A percentile compares a stretch with the other conserved stretches of the same genome.
phyloP scores from a whole-genome alignment of 202 grass and related monocot species.

The Carex arenaria region DNA sequence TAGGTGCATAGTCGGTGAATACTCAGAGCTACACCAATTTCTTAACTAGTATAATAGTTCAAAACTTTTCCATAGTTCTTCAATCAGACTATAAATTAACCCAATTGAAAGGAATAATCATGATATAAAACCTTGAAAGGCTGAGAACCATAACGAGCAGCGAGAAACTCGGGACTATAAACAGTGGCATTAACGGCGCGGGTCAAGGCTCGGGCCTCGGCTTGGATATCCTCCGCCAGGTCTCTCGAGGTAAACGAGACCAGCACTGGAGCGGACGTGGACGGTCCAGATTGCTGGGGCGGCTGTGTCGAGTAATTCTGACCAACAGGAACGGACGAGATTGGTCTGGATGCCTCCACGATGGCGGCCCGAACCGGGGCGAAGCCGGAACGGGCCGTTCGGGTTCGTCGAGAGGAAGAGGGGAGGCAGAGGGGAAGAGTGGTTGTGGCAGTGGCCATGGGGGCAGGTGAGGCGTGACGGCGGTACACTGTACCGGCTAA shows the following conservation, averaged over 20 bases:
- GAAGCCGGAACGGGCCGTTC: neutral
- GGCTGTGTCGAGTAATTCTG: slow-evolving; percentile 23
- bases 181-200: slow-evolving; percentile 67
- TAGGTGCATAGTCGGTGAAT: neutral
- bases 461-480: neutral
- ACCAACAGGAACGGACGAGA: slow-evolving; percentile 31
- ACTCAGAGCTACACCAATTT: neutral
- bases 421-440: slow-evolving; percentile 28
- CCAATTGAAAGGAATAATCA: neutral
- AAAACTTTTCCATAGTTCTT: neutral
- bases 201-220: slow-evolving; percentile 75
- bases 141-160: slow-evolving; percentile 61
- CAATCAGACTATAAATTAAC: neutral
- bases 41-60: neutral
- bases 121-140: slow-evolving; percentile 42
- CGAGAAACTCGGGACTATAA: slow-evolving; percentile 72
- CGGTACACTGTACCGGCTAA: neutral
- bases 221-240: slow-evolving; percentile 64
- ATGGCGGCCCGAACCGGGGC: slow-evolving; percentile 26
- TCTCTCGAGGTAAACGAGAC: slow-evolving; percentile 23
- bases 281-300: neutral
- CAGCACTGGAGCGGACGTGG: neutral
- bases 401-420: neutral
- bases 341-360: slow-evolving; percentile 36
- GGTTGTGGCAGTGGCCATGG: slow-evolving; percentile 18